A percentile compares a stretch with the other conserved stretches of the same genome.
These are phyloP conservation scores for Juglanconis sp. DNA, from an alignment of 2,329 filamentous ascomycete genomes.

Conservation along the genomic window DNA sequence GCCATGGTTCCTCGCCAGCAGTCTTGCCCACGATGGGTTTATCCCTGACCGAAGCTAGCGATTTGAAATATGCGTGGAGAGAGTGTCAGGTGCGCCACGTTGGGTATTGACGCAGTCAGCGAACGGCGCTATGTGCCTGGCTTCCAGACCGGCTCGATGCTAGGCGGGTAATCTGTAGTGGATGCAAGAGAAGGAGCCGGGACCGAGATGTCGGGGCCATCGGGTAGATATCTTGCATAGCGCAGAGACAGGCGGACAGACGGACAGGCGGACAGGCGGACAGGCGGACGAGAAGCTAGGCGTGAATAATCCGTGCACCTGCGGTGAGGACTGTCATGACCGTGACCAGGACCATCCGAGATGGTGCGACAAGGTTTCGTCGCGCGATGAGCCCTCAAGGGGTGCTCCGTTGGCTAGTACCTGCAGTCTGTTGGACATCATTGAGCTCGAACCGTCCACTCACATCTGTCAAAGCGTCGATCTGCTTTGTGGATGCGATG, in stretches of 20 bases:
- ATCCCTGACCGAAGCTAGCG: neutral
- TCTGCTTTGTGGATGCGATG: neutral
- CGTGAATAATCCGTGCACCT: neutral
- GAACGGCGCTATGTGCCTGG: neutral
- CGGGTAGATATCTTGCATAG: neutral
- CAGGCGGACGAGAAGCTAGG: neutral
- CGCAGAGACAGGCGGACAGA: neutral
- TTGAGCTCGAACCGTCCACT: neutral
- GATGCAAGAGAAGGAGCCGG: neutral
- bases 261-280: neutral
- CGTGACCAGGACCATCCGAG: neutral
- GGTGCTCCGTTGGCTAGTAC: too few relatives aligned
- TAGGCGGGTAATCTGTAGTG: neutral
- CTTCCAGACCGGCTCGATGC: neutral
- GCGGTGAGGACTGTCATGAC: neutral
- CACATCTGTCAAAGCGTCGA: neutral
- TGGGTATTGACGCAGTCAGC: neutral
- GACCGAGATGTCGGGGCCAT: neutral
- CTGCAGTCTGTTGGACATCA: too few relatives aligned
- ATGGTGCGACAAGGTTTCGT: neutral
- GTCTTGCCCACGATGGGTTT: neutral
- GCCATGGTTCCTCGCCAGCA: too few relatives aligned
- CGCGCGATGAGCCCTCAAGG: neutral
- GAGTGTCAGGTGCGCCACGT: neutral
- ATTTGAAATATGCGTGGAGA: neutral